Conservation (phyloP, 495 filamentous ascomycete species). For the Annulohypoxylon stygium region DNA sequence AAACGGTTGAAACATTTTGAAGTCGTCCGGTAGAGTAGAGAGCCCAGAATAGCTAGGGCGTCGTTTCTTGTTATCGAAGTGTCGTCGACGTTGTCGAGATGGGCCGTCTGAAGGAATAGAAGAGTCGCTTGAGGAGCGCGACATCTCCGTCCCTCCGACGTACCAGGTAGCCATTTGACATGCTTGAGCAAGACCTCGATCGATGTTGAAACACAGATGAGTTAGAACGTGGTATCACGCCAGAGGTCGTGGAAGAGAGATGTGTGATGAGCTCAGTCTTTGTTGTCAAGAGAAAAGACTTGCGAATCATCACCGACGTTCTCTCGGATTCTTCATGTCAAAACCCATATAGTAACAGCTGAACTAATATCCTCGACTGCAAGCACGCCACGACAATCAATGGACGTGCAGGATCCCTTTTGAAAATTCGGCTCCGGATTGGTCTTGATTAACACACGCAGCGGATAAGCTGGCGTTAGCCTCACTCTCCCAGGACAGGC, state of each 20-base stretch:
- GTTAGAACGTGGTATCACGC: constrained; percentile 44
- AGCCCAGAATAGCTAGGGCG: constrained; percentile 44
- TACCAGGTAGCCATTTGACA: constrained; percentile 54
- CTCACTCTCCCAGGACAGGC: constrained; percentile 42
- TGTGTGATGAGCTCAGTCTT: constrained; percentile 30
- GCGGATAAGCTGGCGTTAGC: constrained; percentile 48
- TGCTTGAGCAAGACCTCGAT: constrained; percentile 39
- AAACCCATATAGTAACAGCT: constrained; percentile 38
- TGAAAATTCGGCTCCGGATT: constrained; percentile 38
- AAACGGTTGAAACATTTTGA: constrained; percentile 45
- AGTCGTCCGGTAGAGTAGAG: constrained; percentile 42
- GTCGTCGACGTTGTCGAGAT: constrained; percentile 37
- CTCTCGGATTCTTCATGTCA: constrained; percentile 28
- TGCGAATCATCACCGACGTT: constrained; percentile 42
- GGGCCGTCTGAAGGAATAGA: constrained; percentile 40
- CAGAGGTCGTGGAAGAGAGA: constrained; percentile 35
- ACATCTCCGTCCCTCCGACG: constrained; percentile 52
- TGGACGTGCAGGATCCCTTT: constrained; percentile 41
- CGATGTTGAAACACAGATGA: constrained; percentile 23
- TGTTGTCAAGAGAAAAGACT: constrained; percentile 39
- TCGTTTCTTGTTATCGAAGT: constrained; percentile 45
- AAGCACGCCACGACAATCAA: constrained; percentile 47
- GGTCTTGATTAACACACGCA: constrained; percentile 43
- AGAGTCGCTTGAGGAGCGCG: constrained; percentile 53
- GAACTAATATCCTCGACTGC: constrained; percentile 35